Evolutionary conservation across 164 flowering plant genomes (phyloP).

Genomic region (Aristolochia californica): DNA sequence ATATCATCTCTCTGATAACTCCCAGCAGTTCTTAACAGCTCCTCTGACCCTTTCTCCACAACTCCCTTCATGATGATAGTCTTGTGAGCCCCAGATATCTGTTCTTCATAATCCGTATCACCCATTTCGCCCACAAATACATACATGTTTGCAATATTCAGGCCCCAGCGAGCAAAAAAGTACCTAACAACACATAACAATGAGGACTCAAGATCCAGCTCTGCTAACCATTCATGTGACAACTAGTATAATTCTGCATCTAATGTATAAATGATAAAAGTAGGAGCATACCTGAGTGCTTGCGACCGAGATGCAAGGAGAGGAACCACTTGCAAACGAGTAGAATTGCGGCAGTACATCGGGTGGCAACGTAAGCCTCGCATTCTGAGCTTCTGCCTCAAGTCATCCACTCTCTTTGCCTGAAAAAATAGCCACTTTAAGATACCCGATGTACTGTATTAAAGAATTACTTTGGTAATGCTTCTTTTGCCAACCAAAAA

Average conservation of each 20-base stretch:
- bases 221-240: too few species aligned
- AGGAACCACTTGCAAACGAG: slow-evolving; percentile 78
- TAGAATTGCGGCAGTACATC: slow-evolving; percentile 85
- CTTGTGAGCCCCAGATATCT: slow-evolving; percentile 78
- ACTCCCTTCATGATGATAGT: slow-evolving; percentile 66
- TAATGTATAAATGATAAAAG: not conserved
- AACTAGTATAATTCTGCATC: not conserved
- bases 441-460: slow-evolving; percentile 1
- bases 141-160: slow-evolving; percentile 79
- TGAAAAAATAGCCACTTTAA: slow-evolving; percentile 17
- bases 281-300: slow-evolving; percentile 62
- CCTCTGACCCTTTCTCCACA: slow-evolving; percentile 60
- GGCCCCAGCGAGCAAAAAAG: slow-evolving; percentile 88
- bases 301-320: slow-evolving; percentile 92
- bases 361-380: slow-evolving; percentile 90
- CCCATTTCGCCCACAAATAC: slow-evolving; percentile 82
- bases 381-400: slow-evolving; percentile 93
- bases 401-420: slow-evolving; percentile 73
- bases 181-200: slow-evolving; percentile 33
- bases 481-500: not conserved
- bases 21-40: slow-evolving; percentile 49
- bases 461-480: not conserved
- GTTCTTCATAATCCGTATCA: slow-evolving; percentile 85
- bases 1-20: slow-evolving; percentile 63
- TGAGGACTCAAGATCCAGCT: too few species aligned